These are phyloP conservation scores for Exophiala lecanii-corni DNA, from an alignment of 2,329 filamentous ascomycete genomes.

Conservation along the genomic window DNA sequence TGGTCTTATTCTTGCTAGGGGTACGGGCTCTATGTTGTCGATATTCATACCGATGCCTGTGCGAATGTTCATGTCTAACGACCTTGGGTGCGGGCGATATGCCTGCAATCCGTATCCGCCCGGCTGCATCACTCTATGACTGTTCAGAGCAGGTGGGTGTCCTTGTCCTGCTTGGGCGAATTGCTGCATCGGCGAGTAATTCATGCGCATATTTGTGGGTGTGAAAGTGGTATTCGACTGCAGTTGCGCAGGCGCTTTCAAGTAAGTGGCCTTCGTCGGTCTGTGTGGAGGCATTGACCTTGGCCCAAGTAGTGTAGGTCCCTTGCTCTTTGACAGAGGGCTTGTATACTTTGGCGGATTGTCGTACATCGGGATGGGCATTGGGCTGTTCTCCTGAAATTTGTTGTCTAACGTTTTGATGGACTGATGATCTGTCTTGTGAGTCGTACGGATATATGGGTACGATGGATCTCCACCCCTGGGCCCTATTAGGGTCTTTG, in stretches of 20 bases:
- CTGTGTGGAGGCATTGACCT: slow-evolving; percentile 14
- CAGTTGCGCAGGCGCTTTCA: slow-evolving; percentile 13
- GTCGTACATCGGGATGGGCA: slow-evolving; percentile 21
- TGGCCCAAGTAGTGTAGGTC: slow-evolving; percentile 19
- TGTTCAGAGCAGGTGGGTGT: slow-evolving; percentile 6
- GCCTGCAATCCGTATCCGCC: slow-evolving; percentile 10
- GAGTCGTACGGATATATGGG: slow-evolving; percentile 8
- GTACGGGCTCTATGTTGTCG: slow-evolving; percentile 11
- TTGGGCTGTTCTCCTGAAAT: slow-evolving; percentile 10
- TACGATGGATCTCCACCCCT: slow-evolving; percentile 12
- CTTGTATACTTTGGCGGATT: slow-evolving; percentile 27
- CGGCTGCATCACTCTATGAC: slow-evolving; percentile 9
- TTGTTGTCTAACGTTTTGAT: neutral
- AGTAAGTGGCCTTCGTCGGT: slow-evolving; percentile 3
- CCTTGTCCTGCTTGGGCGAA: neutral
- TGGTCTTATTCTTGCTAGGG: slow-evolving; percentile 15
- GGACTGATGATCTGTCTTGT: slow-evolving; percentile 1
- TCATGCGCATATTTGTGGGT: slow-evolving; percentile 35
- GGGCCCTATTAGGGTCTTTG: slow-evolving; percentile 7
- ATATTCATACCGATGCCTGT: slow-evolving; percentile 12
- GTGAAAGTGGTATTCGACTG: slow-evolving; percentile 36
- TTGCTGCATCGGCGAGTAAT: slow-evolving; percentile 4
- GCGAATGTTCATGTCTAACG: slow-evolving; percentile 18
- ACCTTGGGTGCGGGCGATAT: slow-evolving; percentile 5
- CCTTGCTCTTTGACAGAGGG: slow-evolving; percentile 26